Base-by-base conservation (phyloP, 192 early-diverging fungal genomes). In the Coemansia brasiliensis region DNA sequence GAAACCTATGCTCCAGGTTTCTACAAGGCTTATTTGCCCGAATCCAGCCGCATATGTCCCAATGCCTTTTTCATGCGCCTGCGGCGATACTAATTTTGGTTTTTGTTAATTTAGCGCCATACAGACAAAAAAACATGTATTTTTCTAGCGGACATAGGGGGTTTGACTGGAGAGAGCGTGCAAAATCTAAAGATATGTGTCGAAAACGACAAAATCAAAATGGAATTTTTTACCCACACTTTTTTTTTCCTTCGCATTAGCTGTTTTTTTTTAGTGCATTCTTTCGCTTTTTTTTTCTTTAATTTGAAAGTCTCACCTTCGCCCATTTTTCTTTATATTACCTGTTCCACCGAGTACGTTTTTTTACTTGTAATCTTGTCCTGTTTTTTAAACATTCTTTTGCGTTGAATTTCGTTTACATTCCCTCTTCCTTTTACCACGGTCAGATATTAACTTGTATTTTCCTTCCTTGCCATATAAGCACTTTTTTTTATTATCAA, bases 1-100 rank as follows among this genome's bases (percentile, higher is more conserved):
- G 94, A 97, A 54, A 86, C 91, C 58, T 97, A 92, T 68, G 81
- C 91, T 45, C 85, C 93, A 12, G 84, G 87, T 46, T 97, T 97
- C 69, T 95, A 97, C 71, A 87, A 92, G 68, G 86, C 92, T 66
- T 95, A 95, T 65, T 60, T 94, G 15, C 88, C 93, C 1, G 62
- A 80, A 11, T 75, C 86, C 16, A 91, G 89, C 66, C 52, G 65
- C 7, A 84, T 82, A 39, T 91, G 89, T 59, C 88, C 89, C 42
- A 94, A 94, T 63, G 94, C 94, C 0, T 94, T 96, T 58, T 92
- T 94, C 63, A 80, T 94, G 66, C 75, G 94, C 1, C 59, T 93
- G 57, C 58, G 92, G 45, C 71, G 89, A 54, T 92, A 81, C 48
- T 79, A 57, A 41, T 2, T 16, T 12, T 11, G 5, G 18, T 5